Evolutionary conservation across 148 eudicot genomes (phyloP), one percentile per base, ranked within the genome.

Genomic region (Rhododendron williamsianum): DNA sequence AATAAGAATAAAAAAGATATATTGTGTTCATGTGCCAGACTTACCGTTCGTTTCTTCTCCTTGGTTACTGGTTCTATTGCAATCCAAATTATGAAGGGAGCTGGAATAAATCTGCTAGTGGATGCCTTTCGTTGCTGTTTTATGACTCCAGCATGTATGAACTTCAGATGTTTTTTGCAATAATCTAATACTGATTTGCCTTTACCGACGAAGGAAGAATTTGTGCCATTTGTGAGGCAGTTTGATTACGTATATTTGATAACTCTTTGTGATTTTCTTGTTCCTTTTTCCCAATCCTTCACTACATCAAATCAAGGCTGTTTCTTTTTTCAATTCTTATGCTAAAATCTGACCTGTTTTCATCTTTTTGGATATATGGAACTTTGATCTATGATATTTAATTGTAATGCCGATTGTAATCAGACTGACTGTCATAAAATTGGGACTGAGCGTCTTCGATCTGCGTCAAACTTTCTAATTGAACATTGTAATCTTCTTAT

Each of bases 391-490:
- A 2, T 33, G 12, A 48, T 6, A n/a, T 79, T 49, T 79, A 27
- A 27, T 48, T 27, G 54, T 46, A 48, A 79, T 48, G 81, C 30
- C 33, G 0, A 38, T 46, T 38, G 23, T 27, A 23, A 27, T 6
- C 67, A 36, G 41, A 2, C 8, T 81, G 18, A 9, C 9, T 43
- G 18, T 48, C 41, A 51, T 48, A 27, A 16, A 27, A 46, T 30
- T 19, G 25, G 41, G 52, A 30, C 16, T 80, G 11, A 49, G 46
- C 71, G 23, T 58, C 83, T 72, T 76, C 30, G 35, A 46, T 85
- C 69, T 84, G 74, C 71, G 71, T 72, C 51, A 84, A 49, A 72
- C 45, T 51, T 87, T 30, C 74, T 18, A 76, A 69, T 71, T n/a
- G 21, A 48, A 76, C 58, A 84, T 67, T 81, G 27, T 83, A 11